A percentile compares a stretch with the other conserved stretches of the same genome.
phyloP scores from a whole-genome alignment of 495 filamentous ascomycete genomes.

The Aspergillus egyptiacus region DNA sequence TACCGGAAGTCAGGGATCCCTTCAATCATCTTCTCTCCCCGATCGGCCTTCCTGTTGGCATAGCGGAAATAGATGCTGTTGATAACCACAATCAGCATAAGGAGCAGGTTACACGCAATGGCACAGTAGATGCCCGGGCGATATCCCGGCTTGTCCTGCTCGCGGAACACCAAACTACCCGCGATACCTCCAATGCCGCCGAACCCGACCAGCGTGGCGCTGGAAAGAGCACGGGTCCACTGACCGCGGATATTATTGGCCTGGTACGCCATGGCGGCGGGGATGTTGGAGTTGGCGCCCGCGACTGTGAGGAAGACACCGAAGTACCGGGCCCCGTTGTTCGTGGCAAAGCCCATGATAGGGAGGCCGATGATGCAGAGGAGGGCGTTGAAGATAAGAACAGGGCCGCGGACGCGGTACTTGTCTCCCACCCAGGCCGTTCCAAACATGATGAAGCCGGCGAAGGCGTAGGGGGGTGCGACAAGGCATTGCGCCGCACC shows the following conservation, averaged over 20 bases:
- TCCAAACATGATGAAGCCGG: conserved; percentile 53
- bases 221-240: conserved; percentile 58
- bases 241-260: conserved; percentile 62
- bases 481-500: conserved; percentile 55
- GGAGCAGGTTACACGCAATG: conserved; percentile 40
- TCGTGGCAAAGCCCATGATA: conserved; percentile 48
- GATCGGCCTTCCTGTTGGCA: conserved; percentile 33
- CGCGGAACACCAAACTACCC: conserved; percentile 51
- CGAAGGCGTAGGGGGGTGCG: conserved; percentile 57
- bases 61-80: conserved; percentile 33
- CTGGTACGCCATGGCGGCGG: conserved; percentile 54
- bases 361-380: conserved; percentile 46
- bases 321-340: conserved; percentile 51
- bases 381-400: conserved; percentile 51
- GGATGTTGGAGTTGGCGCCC: conserved; percentile 57
- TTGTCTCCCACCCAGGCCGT: conserved; percentile 51
- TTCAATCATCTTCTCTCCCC: conserved; percentile 35
- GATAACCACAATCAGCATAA: conserved; percentile 31
- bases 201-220: conserved; percentile 48
- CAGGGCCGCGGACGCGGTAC: conserved; percentile 50
- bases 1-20: conserved; percentile 32
- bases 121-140: conserved; percentile 49
- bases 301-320: conserved; percentile 59
- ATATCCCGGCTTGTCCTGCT: conserved; percentile 52
- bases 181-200: conserved; percentile 58